Evolutionary conservation across 1,284 basidiomycete species (phyloP), one percentile per base, ranked within the genome.

Genomic region (Ustilago sp.): DNA sequence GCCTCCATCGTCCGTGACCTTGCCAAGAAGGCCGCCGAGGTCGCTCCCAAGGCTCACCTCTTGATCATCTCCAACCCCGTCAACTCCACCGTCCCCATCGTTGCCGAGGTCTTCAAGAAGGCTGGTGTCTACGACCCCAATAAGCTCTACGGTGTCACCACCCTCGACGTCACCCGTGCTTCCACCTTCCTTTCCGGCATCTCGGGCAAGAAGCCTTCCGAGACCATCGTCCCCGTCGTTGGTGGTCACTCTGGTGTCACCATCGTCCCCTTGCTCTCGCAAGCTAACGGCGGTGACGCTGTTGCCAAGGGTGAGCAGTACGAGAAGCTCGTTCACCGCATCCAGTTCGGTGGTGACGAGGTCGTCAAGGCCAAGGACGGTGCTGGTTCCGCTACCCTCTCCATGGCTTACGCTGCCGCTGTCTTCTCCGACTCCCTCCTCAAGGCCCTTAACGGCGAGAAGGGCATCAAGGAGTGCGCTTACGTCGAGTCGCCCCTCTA

Each of bases 181-280:
- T 91, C 94, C 53, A 94, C 93, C 77, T 99, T 99, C 90, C 90
- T 95, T 70, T 90, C 91, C 41, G 90, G 90, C 68, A 88, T 97
- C 84, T 88, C 91, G 36, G 77, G 80, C 69, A 74, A 79, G 58
- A 71, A 79, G 71, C 84, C 84, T 47, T 87, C 80, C 90, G 94
- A 92, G 34, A 89, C 96, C 82, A 89, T 90, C 70, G 92, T 96
- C 43, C 94, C 94, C 54, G 96, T 98, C 74, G 91, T 98, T 64
- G 96, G 97, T 83, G 96, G 96, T 63, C 95, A 98, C 90, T 94
- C 93, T 75, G 95, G 95, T 84, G 92, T 94, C 69, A 98, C 95
- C 61, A 99, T 99, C 83, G 91, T 99, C 51, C 97, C 97, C 71
- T 90, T 99, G 61, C 92, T 99, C 81, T 98, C 95, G 38, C 95